Evolutionary conservation across 768 basidiomycete species (phyloP).

Genomic region (Pleurotus giganteus): DNA sequence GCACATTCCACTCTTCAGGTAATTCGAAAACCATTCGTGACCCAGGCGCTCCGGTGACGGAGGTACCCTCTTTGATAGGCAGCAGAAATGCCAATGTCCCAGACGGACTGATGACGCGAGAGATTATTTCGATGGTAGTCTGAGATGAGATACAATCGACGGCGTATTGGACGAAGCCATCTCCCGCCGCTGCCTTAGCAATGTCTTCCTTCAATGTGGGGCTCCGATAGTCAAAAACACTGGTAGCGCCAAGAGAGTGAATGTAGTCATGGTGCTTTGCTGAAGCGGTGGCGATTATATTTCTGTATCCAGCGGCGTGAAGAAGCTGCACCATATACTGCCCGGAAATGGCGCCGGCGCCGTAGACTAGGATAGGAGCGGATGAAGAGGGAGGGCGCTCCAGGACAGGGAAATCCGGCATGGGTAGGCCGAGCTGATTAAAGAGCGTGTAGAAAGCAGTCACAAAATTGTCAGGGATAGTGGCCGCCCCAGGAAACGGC

Average conservation of each 20-base stretch:
- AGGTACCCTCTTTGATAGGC: slow-evolving; percentile 45
- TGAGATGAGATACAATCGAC: slow-evolving; percentile 39
- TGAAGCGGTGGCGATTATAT: slow-evolving; percentile 41
- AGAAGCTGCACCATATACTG: slow-evolving; percentile 39
- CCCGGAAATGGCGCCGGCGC: slow-evolving; percentile 39
- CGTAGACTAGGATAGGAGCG: slow-evolving; percentile 42
- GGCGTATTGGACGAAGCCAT: slow-evolving; percentile 30
- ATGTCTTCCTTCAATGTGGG: slow-evolving; percentile 34
- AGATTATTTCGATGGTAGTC: slow-evolving; percentile 30
- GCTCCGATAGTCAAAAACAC: slow-evolving; percentile 39
- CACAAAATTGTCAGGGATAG: slow-evolving; percentile 41
- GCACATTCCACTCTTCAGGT: slow-evolving; percentile 33
- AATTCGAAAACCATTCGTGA: slow-evolving; percentile 31
- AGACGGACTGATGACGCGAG: slow-evolving; percentile 32
- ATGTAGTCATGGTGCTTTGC: slow-evolving; percentile 35
- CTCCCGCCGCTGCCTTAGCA: slow-evolving; percentile 27
- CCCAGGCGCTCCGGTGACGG: slow-evolving; percentile 27
- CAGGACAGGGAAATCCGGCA: slow-evolving; percentile 29
- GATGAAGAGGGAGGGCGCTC: background rate
- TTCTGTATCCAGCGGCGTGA: slow-evolving; percentile 39
- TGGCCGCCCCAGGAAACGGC: slow-evolving; percentile 26
- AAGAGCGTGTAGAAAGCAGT: slow-evolving; percentile 40
- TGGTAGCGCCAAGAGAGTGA: slow-evolving; percentile 36
- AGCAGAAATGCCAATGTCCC: slow-evolving; percentile 42
- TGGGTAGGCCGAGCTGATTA: slow-evolving; percentile 34